Base-by-base conservation (phyloP, 805 yeast species). In the Ogataea paradorogensis region DNA sequence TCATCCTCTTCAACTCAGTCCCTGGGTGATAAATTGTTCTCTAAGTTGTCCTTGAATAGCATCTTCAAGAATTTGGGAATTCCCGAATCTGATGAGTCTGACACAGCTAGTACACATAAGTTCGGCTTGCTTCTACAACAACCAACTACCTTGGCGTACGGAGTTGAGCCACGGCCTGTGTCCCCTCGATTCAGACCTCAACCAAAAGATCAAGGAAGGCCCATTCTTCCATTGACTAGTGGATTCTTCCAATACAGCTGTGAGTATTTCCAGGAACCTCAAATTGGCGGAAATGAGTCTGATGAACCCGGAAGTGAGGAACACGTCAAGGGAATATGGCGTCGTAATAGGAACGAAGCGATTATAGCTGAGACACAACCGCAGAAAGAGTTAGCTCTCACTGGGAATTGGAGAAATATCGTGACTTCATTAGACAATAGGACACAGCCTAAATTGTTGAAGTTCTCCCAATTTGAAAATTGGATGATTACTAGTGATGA, bases 211-310 rank as follows among this genome's bases (percentile, higher is more conserved):
- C 45, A 57, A 23, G 61, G 59, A 7, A 51, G 59, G n/a, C 76
- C 79, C 2, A 64, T 63, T 5, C 52, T 83, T 3, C 84, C 87
- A 1, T 58, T 77, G 9, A 68, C 69, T 4, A 80, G 87, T 8
- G 76, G 77, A 6, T 83, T 85, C 52, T 74, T 84, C 46, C 85
- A 82, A 36, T 85, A 82, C 60, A 77, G 84, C 51, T 77, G 87
- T 43, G 99, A 93, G 59, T 90, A 89, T 56, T 93, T 91, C 66
- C 95, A 90, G 55, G 98, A 90, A 56, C 97, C 99, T 0, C 98
- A 91, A 57, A 82, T 90, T 82, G 80, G 86, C 9, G 81, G 78
- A 42, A 74, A 77, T 38, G 97, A 91, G 51, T 65, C 79, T 13
- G 97, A 91, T 52, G 96, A 89, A 59, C 93, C 95, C 0, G 98